phyloP scores from a whole-genome alignment of 352 stramenopile species.

The Peronospora tabacina region DNA sequence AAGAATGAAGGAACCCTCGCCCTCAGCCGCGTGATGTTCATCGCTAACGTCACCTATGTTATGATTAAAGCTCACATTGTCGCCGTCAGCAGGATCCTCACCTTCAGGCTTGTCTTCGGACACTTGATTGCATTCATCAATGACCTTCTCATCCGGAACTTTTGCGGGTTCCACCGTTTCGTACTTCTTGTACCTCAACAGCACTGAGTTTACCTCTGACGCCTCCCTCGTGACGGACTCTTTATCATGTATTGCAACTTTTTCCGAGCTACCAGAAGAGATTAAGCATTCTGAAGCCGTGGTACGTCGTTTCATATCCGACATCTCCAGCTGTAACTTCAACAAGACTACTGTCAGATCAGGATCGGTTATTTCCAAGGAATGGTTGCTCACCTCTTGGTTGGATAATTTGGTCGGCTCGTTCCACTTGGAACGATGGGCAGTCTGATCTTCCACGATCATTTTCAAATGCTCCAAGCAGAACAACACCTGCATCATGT shows the following conservation, averaged over 20 bases:
- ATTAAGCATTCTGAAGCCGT: conserved; percentile 41
- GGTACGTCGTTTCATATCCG: conserved; percentile 53
- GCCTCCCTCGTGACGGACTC: conserved; percentile 6
- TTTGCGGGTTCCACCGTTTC: conserved; percentile 15
- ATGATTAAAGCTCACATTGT: conserved; percentile 19
- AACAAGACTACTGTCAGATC: conserved; percentile 1
- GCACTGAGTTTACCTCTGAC: not conserved
- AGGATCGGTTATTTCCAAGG: not conserved
- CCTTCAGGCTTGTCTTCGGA: conserved; percentile 23
- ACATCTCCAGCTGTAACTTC: conserved; percentile 45
- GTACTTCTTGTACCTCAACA: conserved; percentile 8
- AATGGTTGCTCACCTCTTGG: conserved; percentile 37
- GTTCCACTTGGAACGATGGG: conserved; percentile 42
- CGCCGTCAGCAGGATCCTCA: conserved; percentile 23
- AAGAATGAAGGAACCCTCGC: conserved; percentile 1
- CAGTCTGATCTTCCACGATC: conserved; percentile 44
- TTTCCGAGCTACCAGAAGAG: conserved; percentile 10
- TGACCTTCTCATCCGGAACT: conserved; percentile 6
- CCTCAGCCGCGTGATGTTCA: conserved; percentile 4
- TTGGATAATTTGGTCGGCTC: conserved; percentile 46
- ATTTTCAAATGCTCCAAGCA: conserved; percentile 70
- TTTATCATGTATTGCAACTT: conserved; percentile 9
- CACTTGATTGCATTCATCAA: conserved; percentile 19
- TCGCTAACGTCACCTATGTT: conserved; percentile 15
- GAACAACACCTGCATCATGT: conserved; percentile 81